phyloP scores from a whole-genome alignment of 495 filamentous ascomycete genomes.

The Hypoxylon fragiforme region DNA sequence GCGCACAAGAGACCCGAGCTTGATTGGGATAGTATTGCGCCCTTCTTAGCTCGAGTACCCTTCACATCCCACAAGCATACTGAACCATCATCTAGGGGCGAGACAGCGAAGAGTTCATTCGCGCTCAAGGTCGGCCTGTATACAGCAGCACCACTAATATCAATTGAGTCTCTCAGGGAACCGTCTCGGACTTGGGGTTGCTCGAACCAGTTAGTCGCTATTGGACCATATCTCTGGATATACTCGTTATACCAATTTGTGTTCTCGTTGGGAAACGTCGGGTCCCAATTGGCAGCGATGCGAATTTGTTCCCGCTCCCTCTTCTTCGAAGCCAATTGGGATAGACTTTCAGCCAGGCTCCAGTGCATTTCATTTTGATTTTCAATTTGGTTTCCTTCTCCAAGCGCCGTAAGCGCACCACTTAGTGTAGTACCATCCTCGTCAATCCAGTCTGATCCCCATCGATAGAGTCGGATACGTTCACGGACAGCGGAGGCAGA shows the following conservation, averaged over 20 bases:
- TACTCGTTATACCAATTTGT: conserved; percentile 88
- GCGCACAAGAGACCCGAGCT: conserved; percentile 64
- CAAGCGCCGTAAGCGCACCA: conserved; percentile 41
- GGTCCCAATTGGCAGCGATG: conserved; percentile 79
- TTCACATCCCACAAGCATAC: conserved; percentile 86
- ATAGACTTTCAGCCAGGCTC: conserved; percentile 19
- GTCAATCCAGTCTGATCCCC: conserved; percentile 38
- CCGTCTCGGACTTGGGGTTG: conserved; percentile 50
- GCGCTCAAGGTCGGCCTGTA: conserved; percentile 50
- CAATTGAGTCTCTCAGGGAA: conserved; percentile 42
- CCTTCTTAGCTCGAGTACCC: conserved; percentile 60
- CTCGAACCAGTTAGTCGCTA: conserved; percentile 75
- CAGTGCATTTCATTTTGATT: conserved; percentile 32
- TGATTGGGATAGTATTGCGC: conserved; percentile 67
- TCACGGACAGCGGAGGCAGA: conserved; percentile 63
- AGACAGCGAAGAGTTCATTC: conserved; percentile 65
- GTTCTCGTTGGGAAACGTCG: conserved; percentile 66
- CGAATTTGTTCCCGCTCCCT: conserved; percentile 51
- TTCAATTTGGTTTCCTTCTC: conserved; percentile 35
- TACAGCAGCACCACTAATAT: conserved; percentile 69
- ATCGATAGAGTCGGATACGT: conserved; percentile 45
- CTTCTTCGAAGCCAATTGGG: conserved; percentile 36
- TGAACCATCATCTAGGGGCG: conserved; percentile 82
- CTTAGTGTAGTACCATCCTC: conserved; percentile 35
- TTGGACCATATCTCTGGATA: conserved; percentile 76